These are phyloP conservation scores for Amaranthus tricolor DNA, from an alignment of 179 eudicot species.

Conservation along the genomic window DNA sequence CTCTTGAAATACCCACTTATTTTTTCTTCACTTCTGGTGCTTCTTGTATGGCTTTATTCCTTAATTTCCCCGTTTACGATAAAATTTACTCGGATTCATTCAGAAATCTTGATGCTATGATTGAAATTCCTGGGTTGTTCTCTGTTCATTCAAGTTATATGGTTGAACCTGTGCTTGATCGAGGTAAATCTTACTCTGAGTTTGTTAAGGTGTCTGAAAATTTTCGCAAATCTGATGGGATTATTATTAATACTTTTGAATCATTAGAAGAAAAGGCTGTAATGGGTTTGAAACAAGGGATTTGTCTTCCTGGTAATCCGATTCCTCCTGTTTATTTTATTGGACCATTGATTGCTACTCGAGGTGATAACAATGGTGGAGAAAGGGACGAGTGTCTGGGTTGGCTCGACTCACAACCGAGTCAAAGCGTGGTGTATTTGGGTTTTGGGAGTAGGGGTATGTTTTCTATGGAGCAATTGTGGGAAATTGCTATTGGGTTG, in stretches of 20 bases:
- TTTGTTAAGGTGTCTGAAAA: conserved; percentile 24
- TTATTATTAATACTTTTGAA: conserved; percentile 39
- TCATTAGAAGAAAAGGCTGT: conserved; percentile 33
- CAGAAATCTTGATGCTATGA: conserved; percentile 12
- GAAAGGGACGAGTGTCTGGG: conserved; percentile 33
- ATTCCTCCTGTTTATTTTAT: conserved; percentile 25
- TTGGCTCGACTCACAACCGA: conserved; percentile 58
- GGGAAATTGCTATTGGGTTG: conserved; percentile 56
- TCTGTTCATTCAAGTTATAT: conserved; percentile 28
- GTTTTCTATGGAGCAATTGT: conserved; percentile 39
- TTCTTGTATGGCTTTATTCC: conserved; percentile 23
- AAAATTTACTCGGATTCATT: conserved; percentile 7
- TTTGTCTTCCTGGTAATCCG: conserved; percentile 16
- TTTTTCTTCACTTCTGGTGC: conserved; percentile 34
- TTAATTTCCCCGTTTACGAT: conserved; percentile 28
- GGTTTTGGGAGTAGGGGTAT: conserved; percentile 58
- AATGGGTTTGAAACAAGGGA: conserved; percentile 22
- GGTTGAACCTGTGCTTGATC: conserved; percentile 40
- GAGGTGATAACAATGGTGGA: background rate
- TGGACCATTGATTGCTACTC: conserved; percentile 33
- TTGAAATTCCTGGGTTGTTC: conserved; percentile 33
- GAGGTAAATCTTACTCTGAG: conserved; percentile 26
- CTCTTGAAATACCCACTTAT: conserved; percentile 26
- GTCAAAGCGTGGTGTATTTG: conserved; percentile 52
- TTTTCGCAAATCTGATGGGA: conserved; percentile 31